Evolutionary conservation across 1,284 basidiomycete genomes (phyloP).

Genomic region (Malassezia equina): DNA sequence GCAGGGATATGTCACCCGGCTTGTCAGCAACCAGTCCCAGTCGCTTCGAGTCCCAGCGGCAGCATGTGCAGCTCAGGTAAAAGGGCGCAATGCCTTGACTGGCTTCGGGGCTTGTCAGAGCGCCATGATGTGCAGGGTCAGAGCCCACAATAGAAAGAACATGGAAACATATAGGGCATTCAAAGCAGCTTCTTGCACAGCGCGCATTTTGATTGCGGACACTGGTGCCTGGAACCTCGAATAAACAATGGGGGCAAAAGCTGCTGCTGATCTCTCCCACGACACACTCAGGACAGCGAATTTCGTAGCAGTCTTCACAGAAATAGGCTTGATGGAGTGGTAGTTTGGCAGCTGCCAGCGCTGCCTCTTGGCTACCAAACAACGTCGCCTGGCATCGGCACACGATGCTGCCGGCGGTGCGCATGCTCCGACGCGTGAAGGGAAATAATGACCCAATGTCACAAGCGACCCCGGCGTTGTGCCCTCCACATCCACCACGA

Average conservation of each 20-base stretch:
- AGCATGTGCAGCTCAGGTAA: constrained; percentile 79
- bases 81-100: constrained; percentile 70
- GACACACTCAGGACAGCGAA: constrained; percentile 84
- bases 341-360: neutral
- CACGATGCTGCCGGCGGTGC: neutral
- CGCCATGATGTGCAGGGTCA: constrained; percentile 55
- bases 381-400: neutral
- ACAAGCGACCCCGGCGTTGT: no score
- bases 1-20: constrained; percentile 68
- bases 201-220: constrained; percentile 91
- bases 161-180: constrained; percentile 82
- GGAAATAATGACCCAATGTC: neutral
- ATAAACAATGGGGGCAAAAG: constrained; percentile 97
- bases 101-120: constrained; percentile 36
- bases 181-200: constrained; percentile 95
- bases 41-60: constrained; percentile 85
- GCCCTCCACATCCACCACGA: neutral
- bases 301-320: constrained; percentile 93
- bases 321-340: constrained; percentile 60
- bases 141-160: constrained; percentile 76
- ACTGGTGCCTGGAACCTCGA: constrained; percentile 92
- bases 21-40: constrained; percentile 89
- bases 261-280: constrained; percentile 86
- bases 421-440: neutral
- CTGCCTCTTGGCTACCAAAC: neutral